A percentile compares a stretch with the other conserved stretches of the same genome.
These are phyloP conservation scores for Sarocladium strictum DNA, from an alignment of 2,329 filamentous ascomycete genomes.

Conservation along the genomic window DNA sequence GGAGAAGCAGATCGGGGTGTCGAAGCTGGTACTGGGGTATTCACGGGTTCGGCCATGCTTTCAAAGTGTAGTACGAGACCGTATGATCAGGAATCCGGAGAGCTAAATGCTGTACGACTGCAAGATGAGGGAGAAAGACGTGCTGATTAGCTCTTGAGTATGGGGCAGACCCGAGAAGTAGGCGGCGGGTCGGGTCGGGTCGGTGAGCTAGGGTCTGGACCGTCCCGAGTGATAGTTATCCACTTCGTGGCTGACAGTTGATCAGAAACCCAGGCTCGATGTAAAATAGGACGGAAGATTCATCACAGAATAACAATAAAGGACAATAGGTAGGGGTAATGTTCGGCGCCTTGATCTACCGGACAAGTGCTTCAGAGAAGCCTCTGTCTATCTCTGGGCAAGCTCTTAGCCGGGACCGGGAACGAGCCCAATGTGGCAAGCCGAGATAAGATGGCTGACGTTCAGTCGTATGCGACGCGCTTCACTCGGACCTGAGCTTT, in stretches of 20 bases:
- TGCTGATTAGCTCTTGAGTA: neutral
- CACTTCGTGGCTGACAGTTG: neutral
- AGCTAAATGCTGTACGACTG: neutral
- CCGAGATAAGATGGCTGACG: neutral
- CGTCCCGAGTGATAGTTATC: conserved; percentile 1
- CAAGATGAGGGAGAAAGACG: conserved; percentile 1
- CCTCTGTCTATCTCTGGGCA: neutral
- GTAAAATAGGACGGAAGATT: no score
- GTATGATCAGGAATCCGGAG: neutral
- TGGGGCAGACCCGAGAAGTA: conserved; percentile 1
- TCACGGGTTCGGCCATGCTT: conserved; percentile 40
- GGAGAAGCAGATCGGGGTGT: conserved; percentile 39
- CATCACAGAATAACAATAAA: no score
- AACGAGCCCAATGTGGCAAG: neutral
- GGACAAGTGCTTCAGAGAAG: no score
- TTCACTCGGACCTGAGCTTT: neutral
- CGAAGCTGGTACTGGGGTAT: conserved; percentile 39
- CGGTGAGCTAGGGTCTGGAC: conserved; percentile 6
- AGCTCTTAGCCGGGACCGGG: neutral
- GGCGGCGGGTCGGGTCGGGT: conserved; percentile 7
- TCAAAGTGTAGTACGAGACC: neutral
- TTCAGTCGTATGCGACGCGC: neutral
- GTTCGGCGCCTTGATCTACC: neutral
- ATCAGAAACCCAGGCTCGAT: no score
- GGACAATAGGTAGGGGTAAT: neutral